These are phyloP conservation scores for Flueggea neowawraea DNA, from an alignment of 441 rosid species.

Conservation along the genomic window DNA sequence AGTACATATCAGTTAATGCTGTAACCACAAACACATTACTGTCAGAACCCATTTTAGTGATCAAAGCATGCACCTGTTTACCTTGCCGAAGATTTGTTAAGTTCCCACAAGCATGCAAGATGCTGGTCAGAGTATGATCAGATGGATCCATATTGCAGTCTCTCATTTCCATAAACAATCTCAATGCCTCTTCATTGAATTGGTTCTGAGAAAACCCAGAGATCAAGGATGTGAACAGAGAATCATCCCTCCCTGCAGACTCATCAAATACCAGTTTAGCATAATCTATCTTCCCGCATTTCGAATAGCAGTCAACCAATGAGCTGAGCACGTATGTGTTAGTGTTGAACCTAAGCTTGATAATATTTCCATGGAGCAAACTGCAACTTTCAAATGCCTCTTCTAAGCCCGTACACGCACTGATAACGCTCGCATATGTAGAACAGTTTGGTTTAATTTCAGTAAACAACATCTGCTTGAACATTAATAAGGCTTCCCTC, in stretches of 20 bases:
- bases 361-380: constrained; percentile 10
- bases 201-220: not conserved
- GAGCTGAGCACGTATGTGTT: constrained; percentile 9
- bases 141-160: not conserved
- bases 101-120: constrained; percentile 18
- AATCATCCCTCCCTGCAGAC: not conserved
- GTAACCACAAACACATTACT: constrained; percentile 15
- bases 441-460: not conserved
- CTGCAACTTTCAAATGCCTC: constrained; percentile 5
- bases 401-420: constrained; percentile 3
- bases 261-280: not conserved
- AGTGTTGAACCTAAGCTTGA: constrained; percentile 8
- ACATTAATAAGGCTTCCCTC: constrained; percentile 15
- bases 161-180: not conserved
- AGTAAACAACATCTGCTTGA: constrained; percentile 13
- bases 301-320: not conserved
- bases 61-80: constrained; percentile 17
- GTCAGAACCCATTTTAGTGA: constrained; percentile 18
- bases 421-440: constrained; percentile 2
- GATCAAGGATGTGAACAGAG: not conserved
- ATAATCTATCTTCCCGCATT: not conserved
- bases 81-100: constrained; percentile 12
- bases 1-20: constrained; percentile 22
- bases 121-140: constrained; percentile 13
- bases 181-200: not conserved